These are phyloP conservation scores for Hypsizygus marmoreus DNA, from an alignment of 768 basidiomycete species.

Conservation along the genomic window DNA sequence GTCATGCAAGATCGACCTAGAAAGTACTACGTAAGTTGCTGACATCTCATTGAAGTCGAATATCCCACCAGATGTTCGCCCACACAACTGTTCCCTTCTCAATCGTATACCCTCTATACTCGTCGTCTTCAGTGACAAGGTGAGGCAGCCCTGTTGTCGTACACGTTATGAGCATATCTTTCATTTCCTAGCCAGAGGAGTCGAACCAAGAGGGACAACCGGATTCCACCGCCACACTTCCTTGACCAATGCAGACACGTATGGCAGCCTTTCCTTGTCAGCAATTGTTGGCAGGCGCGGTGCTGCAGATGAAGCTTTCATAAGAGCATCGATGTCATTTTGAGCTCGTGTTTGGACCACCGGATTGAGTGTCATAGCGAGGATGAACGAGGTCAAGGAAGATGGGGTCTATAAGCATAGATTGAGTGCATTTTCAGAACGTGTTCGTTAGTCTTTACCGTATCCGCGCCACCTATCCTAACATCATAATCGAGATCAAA, in stretches of 20 bases:
- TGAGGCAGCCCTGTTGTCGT: background rate
- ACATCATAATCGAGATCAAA: too few species aligned
- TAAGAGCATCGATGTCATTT: too few species aligned
- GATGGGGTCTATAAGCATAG: conserved; percentile 33
- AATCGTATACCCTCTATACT: background rate
- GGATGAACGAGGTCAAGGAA: conserved; percentile 34
- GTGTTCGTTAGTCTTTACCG: too few species aligned
- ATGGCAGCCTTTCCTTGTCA: background rate
- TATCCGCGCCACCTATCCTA: too few species aligned
- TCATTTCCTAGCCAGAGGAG: background rate
- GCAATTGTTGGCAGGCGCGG: conserved; percentile 7
- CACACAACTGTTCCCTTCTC: background rate
- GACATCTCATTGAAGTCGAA: too few species aligned
- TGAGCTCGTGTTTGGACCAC: too few species aligned
- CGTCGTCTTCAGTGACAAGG: background rate
- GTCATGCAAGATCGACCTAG: too few species aligned
- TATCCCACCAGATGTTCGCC: too few species aligned
- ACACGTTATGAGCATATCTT: background rate
- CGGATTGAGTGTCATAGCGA: too few species aligned
- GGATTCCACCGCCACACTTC: conserved; percentile 2
- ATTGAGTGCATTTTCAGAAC: too few species aligned
- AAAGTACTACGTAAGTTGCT: too few species aligned
- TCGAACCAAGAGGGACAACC: background rate
- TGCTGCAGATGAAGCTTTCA: too few species aligned
- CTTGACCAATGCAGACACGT: background rate